phyloP scores from a whole-genome alignment of 805 yeast species.

The Schwanniomyces pseudopolymorphus region DNA sequence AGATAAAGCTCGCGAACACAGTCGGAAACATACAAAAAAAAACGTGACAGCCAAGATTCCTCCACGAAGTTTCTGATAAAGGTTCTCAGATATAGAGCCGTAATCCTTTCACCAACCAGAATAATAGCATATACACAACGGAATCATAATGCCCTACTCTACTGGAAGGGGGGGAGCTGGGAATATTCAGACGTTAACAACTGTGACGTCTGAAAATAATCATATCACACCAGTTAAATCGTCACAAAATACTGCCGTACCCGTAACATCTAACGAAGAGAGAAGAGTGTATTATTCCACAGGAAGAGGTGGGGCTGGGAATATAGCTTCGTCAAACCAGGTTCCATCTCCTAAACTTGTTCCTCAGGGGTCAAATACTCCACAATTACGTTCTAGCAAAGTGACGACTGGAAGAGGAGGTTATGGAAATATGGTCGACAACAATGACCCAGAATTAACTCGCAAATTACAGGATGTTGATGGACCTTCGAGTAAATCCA shows the following conservation, averaged over 20 bases:
- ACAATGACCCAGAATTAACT: constrained; percentile 56
- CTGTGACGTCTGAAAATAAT: constrained; percentile 17
- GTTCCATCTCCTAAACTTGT: constrained; percentile 55
- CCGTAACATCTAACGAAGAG: constrained; percentile 20
- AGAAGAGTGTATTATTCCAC: constrained; percentile 53
- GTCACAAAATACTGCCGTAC: constrained; percentile 5
- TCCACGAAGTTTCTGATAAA: background rate
- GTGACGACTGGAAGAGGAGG: constrained; percentile 80
- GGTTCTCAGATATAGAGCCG: background rate
- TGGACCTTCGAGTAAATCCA: constrained; percentile 13
- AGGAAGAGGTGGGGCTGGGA: constrained; percentile 81
- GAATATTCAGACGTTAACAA: constrained; percentile 22
- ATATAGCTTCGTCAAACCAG: constrained; percentile 46
- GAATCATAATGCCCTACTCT: constrained; percentile 21
- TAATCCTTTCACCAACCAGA: background rate
- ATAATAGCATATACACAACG: background rate
- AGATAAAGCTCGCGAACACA: background rate
- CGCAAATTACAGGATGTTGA: constrained; percentile 71
- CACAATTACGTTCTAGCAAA: constrained; percentile 53
- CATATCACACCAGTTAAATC: constrained; percentile 10
- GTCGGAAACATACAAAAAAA: background rate
- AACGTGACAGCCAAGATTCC: constrained; percentile 2
- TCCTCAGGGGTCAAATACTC: constrained; percentile 62
- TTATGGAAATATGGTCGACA: constrained; percentile 69
- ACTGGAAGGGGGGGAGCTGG: constrained; percentile 45